phyloP scores from a whole-genome alignment of 2,329 filamentous ascomycete genomes.

The Trichoderma polysporum region DNA sequence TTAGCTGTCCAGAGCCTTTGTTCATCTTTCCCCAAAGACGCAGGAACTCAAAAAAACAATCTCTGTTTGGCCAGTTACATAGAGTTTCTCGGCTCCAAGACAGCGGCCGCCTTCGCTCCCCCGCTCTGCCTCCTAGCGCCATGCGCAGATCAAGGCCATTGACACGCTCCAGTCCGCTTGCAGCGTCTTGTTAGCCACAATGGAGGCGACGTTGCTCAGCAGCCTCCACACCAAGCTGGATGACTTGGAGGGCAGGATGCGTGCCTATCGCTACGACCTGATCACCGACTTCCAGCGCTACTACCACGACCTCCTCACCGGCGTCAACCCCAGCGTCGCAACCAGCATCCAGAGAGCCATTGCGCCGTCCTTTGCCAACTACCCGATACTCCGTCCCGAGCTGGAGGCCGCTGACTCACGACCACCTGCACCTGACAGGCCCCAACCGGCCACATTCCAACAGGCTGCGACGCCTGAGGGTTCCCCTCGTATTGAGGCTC shows the following conservation, averaged over 20 bases:
- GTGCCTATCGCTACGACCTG: conserved; percentile 56
- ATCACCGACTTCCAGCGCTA: conserved; percentile 57
- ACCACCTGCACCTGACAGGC: conserved; percentile 26
- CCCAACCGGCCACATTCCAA: conserved; percentile 35
- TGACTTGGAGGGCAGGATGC: conserved; percentile 58
- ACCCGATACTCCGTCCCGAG: conserved; percentile 45
- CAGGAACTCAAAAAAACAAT: conserved; percentile 1
- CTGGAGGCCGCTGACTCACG: conserved; percentile 40
- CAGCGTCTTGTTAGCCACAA: conserved; percentile 37
- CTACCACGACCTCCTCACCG: conserved; percentile 50
- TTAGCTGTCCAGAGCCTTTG: background rate
- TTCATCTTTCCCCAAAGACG: conserved; percentile 2
- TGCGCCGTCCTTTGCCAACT: conserved; percentile 44
- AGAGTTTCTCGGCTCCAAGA: conserved; percentile 18
- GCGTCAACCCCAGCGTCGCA: conserved; percentile 48
- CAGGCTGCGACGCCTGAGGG: conserved; percentile 30
- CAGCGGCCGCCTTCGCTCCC: conserved; percentile 20
- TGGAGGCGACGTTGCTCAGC: conserved; percentile 48
- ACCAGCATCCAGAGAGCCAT: conserved; percentile 48
- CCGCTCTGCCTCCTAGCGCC: conserved; percentile 27
- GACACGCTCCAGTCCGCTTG: conserved; percentile 32
- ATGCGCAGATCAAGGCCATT: conserved; percentile 38
- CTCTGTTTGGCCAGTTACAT: conserved; percentile 9
- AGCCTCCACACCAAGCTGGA: conserved; percentile 54
- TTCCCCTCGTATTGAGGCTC: conserved; percentile 28